Percentiles rank a stretch among this genome's conserved stretches.
Evolutionary conservation across 306 rosid genomes (phyloP).

Genomic region (Trichosanthes cucumerina): DNA sequence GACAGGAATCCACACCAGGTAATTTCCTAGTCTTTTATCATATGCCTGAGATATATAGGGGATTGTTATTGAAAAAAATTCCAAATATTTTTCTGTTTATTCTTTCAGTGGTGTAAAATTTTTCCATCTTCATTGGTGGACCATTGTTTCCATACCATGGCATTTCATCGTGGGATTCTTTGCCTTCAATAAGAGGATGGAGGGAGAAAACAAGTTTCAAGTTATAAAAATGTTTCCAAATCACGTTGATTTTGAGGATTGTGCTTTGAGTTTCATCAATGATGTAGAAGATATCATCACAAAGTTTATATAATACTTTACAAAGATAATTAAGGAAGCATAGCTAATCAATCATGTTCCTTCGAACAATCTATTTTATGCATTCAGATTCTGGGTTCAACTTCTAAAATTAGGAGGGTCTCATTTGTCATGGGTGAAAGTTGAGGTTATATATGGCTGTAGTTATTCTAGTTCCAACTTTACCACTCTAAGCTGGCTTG

Average conservation of each 20-base stretch:
- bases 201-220: background rate
- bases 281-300: background rate
- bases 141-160: background rate
- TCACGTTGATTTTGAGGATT: background rate
- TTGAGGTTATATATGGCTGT: background rate
- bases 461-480: background rate
- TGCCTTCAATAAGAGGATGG: background rate
- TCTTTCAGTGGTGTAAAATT: background rate
- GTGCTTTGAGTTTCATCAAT: background rate
- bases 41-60: background rate
- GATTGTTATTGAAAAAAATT: background rate
- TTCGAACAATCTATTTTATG: background rate
- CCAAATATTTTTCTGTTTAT: background rate
- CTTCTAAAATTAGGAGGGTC: background rate
- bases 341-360: background rate
- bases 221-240: background rate
- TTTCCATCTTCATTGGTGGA: background rate
- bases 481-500: background rate
- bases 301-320: background rate
- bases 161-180: background rate
- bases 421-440: background rate
- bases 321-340: background rate
- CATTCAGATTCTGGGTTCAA: background rate
- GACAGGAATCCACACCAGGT: constrained; percentile 99
- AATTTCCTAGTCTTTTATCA: constrained; percentile 13